Evolutionary conservation across 371 early-diverging fungal species (phyloP), one percentile per base, ranked within the genome.

Genomic region (Zancudomyces culisetae): DNA sequence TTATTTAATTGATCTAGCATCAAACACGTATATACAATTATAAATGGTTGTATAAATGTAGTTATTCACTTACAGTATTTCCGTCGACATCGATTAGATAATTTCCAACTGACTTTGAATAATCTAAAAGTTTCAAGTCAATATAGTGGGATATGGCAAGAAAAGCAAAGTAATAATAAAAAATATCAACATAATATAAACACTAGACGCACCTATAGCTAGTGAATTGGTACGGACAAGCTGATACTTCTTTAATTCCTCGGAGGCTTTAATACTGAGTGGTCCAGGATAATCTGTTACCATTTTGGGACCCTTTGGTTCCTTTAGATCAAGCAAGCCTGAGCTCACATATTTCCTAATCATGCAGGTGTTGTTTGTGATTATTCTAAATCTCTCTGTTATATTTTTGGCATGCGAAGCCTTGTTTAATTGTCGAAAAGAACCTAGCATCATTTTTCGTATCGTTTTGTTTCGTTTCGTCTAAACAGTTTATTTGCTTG

Each of bases 1-100:
- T n/a, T n/a, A n/a, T n/a, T n/a, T n/a, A n/a, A n/a, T n/a, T n/a
- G n/a, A n/a, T n/a, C n/a, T n/a, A n/a, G n/a, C n/a, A n/a, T n/a
- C n/a, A n/a, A n/a, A n/a, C n/a, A n/a, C n/a, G n/a, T n/a, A n/a
- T n/a, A n/a, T n/a, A n/a, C n/a, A n/a, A n/a, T n/a, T n/a, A n/a
- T n/a, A n/a, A n/a, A n/a, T n/a, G n/a, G n/a, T n/a, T n/a, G n/a
- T n/a, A n/a, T n/a, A n/a, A n/a, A n/a, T n/a, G n/a, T n/a, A n/a
- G n/a, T n/a, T n/a, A n/a, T n/a, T 15, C 6, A 15, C 35, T 35
- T 35, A 35, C 35, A 62, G 58, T 43, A 52, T 83, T 83, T 43
- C 84, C 84, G 56, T 83, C 84, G 0, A 76, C 76, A 56, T 83
- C 84, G 0, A 70, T 75, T 41, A 83, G 77, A 58, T 80, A 83